phyloP scores from a whole-genome alignment of 2,329 filamentous ascomycete genomes.

The Tricladium varicosporioides region DNA sequence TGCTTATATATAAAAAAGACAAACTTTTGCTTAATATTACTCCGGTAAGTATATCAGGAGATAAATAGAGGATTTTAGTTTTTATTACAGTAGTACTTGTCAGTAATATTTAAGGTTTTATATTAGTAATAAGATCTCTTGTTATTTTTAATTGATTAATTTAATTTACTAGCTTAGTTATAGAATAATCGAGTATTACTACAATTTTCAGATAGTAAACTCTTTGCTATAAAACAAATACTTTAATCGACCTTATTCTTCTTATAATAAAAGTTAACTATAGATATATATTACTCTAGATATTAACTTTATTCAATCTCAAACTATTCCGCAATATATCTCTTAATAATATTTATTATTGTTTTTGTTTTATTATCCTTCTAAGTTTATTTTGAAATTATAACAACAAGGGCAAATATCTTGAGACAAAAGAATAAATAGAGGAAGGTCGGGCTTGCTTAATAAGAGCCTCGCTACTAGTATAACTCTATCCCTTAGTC shows the following conservation, averaged over 20 bases:
- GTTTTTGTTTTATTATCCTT: not conserved
- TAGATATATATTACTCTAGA: not conserved
- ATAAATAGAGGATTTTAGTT: not conserved
- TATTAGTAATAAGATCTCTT: not conserved
- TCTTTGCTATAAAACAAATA: not conserved
- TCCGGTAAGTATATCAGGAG: not conserved
- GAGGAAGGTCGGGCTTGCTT: not conserved
- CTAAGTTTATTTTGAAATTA: not conserved
- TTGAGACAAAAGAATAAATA: not conserved
- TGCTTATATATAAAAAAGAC: not conserved
- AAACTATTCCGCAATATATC: not conserved
- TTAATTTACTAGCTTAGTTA: not conserved
- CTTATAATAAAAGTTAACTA: not conserved
- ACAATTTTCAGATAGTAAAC: not conserved
- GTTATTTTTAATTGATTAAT: not conserved
- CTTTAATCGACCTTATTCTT: not conserved
- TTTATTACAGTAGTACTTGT: not conserved
- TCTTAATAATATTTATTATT: not conserved
- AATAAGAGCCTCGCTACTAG: not conserved
- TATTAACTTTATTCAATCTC: not conserved
- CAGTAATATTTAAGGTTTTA: not conserved
- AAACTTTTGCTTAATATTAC: not conserved
- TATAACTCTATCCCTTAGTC: not conserved
- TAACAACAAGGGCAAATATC: not conserved
- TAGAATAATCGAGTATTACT: not conserved